Base-by-base conservation (phyloP, 2,329 filamentous ascomycete species). In the Lachnellula hyalina region DNA sequence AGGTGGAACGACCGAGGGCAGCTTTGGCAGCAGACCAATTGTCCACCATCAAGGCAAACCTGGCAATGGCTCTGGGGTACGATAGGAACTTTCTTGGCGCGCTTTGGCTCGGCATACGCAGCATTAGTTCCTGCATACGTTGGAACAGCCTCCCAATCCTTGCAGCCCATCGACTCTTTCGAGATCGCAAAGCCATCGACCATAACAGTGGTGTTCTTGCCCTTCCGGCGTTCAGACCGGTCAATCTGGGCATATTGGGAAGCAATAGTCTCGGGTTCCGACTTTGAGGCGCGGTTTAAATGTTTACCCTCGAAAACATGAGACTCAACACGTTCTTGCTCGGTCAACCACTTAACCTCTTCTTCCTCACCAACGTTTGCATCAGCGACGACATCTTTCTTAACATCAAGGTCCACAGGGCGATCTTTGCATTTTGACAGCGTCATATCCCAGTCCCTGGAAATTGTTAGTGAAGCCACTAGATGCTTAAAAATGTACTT, bases 151-250 rank as follows among this genome's bases (percentile, higher is more conserved):
- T 83, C 81, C 74, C 79, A 81, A 53, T 77, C 71, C 2, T 66
- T 73, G 55, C 79, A 81, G 9, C 70, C 69, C 59, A 83, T 70
- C 0, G 75, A 80, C 32, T 82, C 78, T 60, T 84, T 85, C 52
- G 70, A 77, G 50, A 85, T 75, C 2, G 75, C 75, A 61, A 74
- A 83, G 0, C 80, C 81, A 57, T 79, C 73, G 1, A 83, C 69
- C 71, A 79, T 77, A 38, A 84, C 77, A 0, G 78, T 82, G 1
- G 77, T 79, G 54, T 83, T 79, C 65, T 84, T 84, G 47, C 77
- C 78, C 5, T 74, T 69, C 8, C 81, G 74, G 2, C 81, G 73
- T 45, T 80, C 76, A 9, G 73, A 72, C 21, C 75, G 73, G 4
- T 69, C 68, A 47, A 65, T 63, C 14, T 75, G 71, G 17, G 41